Evolutionary conservation across 2,329 filamentous ascomycete genomes (phyloP), one percentile per base, ranked within the genome.

Genomic region (Fusarium humuli): DNA sequence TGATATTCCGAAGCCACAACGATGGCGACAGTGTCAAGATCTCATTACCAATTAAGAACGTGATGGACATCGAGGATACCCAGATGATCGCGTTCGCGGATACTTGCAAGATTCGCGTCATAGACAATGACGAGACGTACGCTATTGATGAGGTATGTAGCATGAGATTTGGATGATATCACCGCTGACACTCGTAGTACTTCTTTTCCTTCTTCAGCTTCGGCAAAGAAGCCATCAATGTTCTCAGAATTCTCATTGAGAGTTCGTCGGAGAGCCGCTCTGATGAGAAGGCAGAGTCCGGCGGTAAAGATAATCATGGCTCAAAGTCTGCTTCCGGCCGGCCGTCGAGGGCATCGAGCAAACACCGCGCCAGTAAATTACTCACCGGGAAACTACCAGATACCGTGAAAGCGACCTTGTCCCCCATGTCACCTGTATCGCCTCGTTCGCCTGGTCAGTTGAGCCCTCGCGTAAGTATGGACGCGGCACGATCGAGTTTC

Each of bases 11-110:
- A 53, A 95, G 94, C 13, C 94, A 97, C 81, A 98, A 98, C 76
- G 95, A 98, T 69, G 95, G 96, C 12, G 94, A 98, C 77, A 97
- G 94, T 77, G 93, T 99, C 79, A 98, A 98, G 83, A 97, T 98
- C 58, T 96, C 93, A 2, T 82, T 98, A 29, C 95, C 94, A 1
- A 92, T 97, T 54, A 87, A 91, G 63, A 97, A 97, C 71, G 87
- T 98, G 22, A 90, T 98, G 61, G 95, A 98, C 73, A 90, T 98
- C 47, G 96, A 98, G 78, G 93, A 97, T 70, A 96, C 91, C 49
- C 91, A 93, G 60, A 94, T 98, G 82, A 87, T 97, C 58, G 93
- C 97, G 69, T 94, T 97, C 79, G 94, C 94, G 23, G 93, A 98
- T 68, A 98, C 96, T 0, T 92, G 97, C 82, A 98, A 97, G 80